Evolutionary conservation across 2,329 filamentous ascomycete genomes (phyloP), one percentile per base, ranked within the genome.

Genomic region (Phaeosphaeria sp.): DNA sequence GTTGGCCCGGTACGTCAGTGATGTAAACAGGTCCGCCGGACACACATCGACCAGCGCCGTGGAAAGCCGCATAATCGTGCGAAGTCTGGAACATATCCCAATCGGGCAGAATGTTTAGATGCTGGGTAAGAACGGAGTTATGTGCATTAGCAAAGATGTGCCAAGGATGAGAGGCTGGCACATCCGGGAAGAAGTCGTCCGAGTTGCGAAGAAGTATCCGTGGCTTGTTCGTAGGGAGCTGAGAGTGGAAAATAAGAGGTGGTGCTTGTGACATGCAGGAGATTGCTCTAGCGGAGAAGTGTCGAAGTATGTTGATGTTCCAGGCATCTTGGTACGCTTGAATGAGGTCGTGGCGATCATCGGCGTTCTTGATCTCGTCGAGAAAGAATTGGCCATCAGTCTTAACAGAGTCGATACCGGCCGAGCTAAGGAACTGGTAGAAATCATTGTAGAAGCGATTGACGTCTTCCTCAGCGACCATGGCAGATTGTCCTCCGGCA

Each of bases 241-340:
- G 91, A 0, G 89, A 90, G 72, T 93, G 88, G 78, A 97, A 97
- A 10, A 98, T 82, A 18, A 94, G 89, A 56, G 93, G 90, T 0
- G 95, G 95, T 2, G 89, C 85, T 75, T 95, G 91, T 0, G 93
- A 95, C 93, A 98, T 98, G 87, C 95, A 98, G 2, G 91, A 94
- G 50, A 97, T 96, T 5, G 89, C 87, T 66, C 88, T 90, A 49
- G 85, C 87, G 66, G 87, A 86, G 71, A 99, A 95, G 72, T 96
- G 85, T 11, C 89, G 89, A 9, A 96, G 83, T 9, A 89, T 87
- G 1, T 91, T 87, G 53, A 93, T 85, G 1, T 86, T 88, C 93
- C 93, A 98, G 7, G 91, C 90, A 72, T 96, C 91, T 62, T 95
- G 89, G 67, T 97, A 97, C 2, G 88, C 81, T 7, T 84, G 84